Base-by-base conservation (phyloP, 148 eudicot species). In the Agrostemma githago region DNA sequence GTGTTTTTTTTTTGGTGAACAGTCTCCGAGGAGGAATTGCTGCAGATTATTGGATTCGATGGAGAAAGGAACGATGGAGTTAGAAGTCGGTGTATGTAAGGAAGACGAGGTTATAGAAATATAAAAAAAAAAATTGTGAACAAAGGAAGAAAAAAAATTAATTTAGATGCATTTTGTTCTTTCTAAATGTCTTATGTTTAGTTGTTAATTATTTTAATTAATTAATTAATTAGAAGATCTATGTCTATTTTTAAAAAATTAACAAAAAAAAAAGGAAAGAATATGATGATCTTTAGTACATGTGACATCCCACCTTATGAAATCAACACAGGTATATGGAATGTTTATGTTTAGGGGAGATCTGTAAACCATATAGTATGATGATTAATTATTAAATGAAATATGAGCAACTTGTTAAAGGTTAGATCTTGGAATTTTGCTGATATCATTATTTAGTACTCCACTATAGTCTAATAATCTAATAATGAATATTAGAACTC, bases 11-110 rank as follows among this genome's bases (percentile, higher is more conserved):
- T 73, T 48, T 7, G 42, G 34, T 26, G 12, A 71, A 77, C 92
- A 90, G 96, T 85, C 96, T 5, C 96, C 96, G 0, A 80, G 96
- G 79, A 85, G 96, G 75, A 90, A 88, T 74, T 90, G 96, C 82
- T 90, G 96, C 89, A 83, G 92, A 79, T 65, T 88, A 64, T 17
- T 82, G 77, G 74, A 79, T n/a, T 84, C 89, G 21, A 77, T 54
- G 58, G 76, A 73, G 70, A 72, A 76, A 39, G 85, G 83, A 57
- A 84, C 83, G 71, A 74, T 90, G 90, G 83, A 81, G 53, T 74
- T 90, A 64, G 89, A 90, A 53, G 90, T 90, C 19, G 92, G 96
- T 64, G 72, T 83, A 79, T 90, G 96, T 78, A 76, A 43, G 71
- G 88, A 74, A 79, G 92, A 82, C 44, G 96, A 90, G 80, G 83